phyloP scores from a whole-genome alignment of 208 protist genomes.

The Leishmania amazonensis region DNA sequence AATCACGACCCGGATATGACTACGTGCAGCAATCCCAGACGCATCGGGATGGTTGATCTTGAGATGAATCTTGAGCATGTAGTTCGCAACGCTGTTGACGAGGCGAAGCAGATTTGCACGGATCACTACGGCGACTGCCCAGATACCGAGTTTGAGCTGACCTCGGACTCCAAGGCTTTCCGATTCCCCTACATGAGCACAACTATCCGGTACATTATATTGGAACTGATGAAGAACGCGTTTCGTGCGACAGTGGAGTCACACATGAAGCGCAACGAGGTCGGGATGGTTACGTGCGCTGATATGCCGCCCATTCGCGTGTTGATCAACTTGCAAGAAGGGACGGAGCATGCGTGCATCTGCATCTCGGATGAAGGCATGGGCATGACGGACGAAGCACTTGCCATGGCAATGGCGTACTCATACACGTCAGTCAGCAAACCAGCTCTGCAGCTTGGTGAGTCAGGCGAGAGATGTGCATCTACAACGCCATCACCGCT shows the following conservation, averaged over 20 bases:
- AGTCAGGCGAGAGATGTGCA: constrained; percentile 19
- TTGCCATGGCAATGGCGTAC: constrained; percentile 92
- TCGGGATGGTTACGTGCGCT: constrained; percentile 71
- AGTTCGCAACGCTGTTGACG: constrained; percentile 81
- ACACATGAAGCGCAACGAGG: constrained; percentile 74
- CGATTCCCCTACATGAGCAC: constrained; percentile 93
- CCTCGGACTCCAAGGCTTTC: constrained; percentile 58
- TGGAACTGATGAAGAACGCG: constrained; percentile 96
- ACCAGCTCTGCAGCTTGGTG: constrained; percentile 40
- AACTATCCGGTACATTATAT: constrained; percentile 94
- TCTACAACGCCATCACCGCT: constrained; percentile 57
- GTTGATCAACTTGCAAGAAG: constrained; percentile 72
- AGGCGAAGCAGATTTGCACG: constrained; percentile 91
- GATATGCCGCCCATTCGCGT: constrained; percentile 85
- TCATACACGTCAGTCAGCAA: constrained; percentile 92
- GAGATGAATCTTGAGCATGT: constrained; percentile 85
- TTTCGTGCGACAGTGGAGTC: constrained; percentile 90
- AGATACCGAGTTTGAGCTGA: constrained; percentile 80
- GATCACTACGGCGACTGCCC: constrained; percentile 91
- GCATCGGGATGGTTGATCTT: constrained; percentile 85
- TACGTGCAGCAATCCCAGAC: constrained; percentile 31
- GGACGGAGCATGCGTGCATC: constrained; percentile 82
- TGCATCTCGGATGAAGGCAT: constrained; percentile 83
- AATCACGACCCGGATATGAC: constrained; percentile 38
- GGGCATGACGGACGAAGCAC: constrained; percentile 76